These are phyloP conservation scores for Orychophragmus violaceus DNA, from an alignment of 345 rosid genomes.

Conservation along the genomic window DNA sequence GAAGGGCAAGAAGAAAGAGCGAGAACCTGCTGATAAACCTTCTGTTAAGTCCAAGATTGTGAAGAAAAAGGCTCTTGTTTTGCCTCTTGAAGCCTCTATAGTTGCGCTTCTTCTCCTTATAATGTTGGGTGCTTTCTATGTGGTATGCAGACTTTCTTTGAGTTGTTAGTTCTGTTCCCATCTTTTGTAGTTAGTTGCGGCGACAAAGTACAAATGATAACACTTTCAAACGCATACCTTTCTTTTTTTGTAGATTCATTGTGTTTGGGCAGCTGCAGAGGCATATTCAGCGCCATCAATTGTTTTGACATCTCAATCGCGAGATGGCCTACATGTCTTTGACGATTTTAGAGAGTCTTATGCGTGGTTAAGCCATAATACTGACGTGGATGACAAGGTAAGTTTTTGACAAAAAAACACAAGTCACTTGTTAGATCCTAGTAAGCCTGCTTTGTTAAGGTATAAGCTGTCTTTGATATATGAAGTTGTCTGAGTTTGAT, in stretches of 20 bases:
- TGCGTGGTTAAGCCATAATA: constrained; percentile 91
- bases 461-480: constrained; percentile 12
- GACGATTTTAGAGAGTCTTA: constrained; percentile 99
- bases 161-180: not conserved
- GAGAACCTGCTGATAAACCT: constrained; percentile 50
- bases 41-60: constrained; percentile 40
- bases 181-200: constrained; percentile 6
- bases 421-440: not conserved
- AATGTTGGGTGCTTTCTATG: constrained; percentile 91
- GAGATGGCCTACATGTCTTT: constrained; percentile 84
- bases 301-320: constrained; percentile 74
- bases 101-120: constrained; percentile 77
- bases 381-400: constrained; percentile 99
- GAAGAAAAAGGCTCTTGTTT: constrained; percentile 76
- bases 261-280: constrained; percentile 99
- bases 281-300: constrained; percentile 99
- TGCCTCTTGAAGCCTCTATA: constrained; percentile 77
- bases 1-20: constrained; percentile 71
- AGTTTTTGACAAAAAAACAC: constrained; percentile 10
- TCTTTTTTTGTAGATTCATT: constrained; percentile 65
- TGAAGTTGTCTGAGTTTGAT: constrained; percentile 15
- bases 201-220: not conserved
- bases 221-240: not conserved
- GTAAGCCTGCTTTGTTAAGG: not conserved
- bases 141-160: constrained; percentile 49